phyloP scores from a whole-genome alignment of 2,329 filamentous ascomycete species.

The Penicillium digitatum region DNA sequence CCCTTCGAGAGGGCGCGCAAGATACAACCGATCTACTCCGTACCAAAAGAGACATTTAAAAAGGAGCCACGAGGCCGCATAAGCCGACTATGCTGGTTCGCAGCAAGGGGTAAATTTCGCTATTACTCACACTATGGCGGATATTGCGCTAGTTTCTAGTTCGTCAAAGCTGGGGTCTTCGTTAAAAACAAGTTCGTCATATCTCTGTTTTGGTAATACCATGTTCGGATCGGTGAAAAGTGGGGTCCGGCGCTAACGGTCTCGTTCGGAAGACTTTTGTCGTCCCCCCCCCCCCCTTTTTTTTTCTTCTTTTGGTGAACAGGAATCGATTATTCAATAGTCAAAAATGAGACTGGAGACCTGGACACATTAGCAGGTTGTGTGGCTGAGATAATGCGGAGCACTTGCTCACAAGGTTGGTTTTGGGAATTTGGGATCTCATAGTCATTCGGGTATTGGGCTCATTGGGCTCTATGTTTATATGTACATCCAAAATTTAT shows the following conservation, averaged over 20 bases:
- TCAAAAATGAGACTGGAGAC: not conserved
- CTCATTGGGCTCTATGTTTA: not conserved
- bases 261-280: not conserved
- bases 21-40: no score
- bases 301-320: not conserved
- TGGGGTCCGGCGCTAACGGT: not conserved
- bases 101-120: no score
- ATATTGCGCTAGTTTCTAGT: no score
- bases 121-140: no score
- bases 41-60: no score
- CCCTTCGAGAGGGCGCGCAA: no score
- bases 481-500: constrained; percentile 8
- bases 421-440: not conserved
- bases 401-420: not conserved
- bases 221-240: not conserved
- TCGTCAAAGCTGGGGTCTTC: no score
- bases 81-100: no score
- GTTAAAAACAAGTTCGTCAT: no score
- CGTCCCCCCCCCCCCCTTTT: no score
- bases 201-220: not conserved
- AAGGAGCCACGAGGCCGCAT: no score
- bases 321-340: not conserved
- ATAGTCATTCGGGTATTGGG: constrained; percentile 3
- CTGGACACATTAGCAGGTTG: no score
- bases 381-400: not conserved